These are phyloP conservation scores for Fusarium burgessii DNA, from an alignment of 2,329 filamentous ascomycete species.

Conservation along the genomic window DNA sequence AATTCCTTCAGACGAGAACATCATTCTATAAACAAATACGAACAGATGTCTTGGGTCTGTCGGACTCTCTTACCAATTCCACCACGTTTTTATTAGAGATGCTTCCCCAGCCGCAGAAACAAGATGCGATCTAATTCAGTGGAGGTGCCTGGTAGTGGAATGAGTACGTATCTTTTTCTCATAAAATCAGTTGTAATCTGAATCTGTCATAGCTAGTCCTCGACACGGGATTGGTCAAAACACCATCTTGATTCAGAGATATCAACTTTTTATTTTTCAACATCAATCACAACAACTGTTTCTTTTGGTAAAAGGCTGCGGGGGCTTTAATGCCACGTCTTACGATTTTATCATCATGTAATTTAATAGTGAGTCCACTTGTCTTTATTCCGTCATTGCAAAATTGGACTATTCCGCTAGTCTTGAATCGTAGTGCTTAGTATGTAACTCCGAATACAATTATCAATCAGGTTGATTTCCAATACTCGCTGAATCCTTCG, in stretches of 20 bases:
- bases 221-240: conserved; percentile 35
- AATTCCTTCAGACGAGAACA: background rate
- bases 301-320: conserved; percentile 2
- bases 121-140: conserved; percentile 1
- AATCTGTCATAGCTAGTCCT: conserved; percentile 42
- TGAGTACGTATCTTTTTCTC: conserved; percentile 27
- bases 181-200: conserved; percentile 40
- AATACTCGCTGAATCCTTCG: conserved; percentile 3
- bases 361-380: background rate
- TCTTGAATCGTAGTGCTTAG: background rate
- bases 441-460: background rate
- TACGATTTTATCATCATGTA: conserved; percentile 5
- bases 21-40: background rate
- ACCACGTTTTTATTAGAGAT: background rate
- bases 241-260: conserved; percentile 33
- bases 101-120: conserved; percentile 1
- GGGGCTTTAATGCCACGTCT: conserved; percentile 25
- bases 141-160: conserved; percentile 9
- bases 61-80: conserved; percentile 21
- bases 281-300: conserved; percentile 18
- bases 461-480: conserved; percentile 13
- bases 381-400: background rate
- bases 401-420: background rate
- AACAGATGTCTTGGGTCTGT: background rate
- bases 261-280: conserved; percentile 36